Base-by-base conservation (phyloP, 2,329 filamentous ascomycete genomes). In the Trichophaea hybrida region DNA sequence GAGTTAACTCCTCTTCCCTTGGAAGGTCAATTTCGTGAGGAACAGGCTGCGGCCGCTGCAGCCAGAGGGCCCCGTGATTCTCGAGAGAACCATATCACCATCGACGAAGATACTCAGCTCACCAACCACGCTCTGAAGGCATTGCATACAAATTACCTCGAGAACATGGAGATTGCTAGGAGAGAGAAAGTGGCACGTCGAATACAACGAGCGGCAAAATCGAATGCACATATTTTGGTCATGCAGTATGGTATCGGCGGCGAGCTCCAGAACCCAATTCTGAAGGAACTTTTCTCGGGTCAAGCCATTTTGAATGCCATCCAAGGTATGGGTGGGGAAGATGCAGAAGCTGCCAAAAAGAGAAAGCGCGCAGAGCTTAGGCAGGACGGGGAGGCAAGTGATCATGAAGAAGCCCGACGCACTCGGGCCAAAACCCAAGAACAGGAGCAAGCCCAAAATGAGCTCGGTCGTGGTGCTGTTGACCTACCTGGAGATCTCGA, bases 171-270 rank as follows among this genome's bases (percentile, higher is more conserved):
- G 50, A 32, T 37, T 13, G 58, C 58, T 43, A 38, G 49, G 33
- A 60, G 58, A 44, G 55, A 33, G 24, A 55, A 49, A 1, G 35
- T 52, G 24, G 43, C 59, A 12, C 37, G 34, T 37, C 59, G 55
- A 38, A n/a, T 46, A 2, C 32, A 48, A 3, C 59, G 57, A 33
- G 59, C 55, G 4, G 63, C 63, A 3, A 66, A 66, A 43, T 24
- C 44, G 6, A 60, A 61, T 15, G 61, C 63, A 4, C 59, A 58
- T 7, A 58, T 32, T 40, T 43, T 66, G 15, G 38, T 66, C 12
- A 56, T 65, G 7, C 57, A 62, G 15, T 53, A 54, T 40, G 63
- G 64, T 7, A 54, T 65, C n/a, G 62, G 64, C 17, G 64, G 64
- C 15, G 35, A 56, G 37, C 59, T 65, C 5, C 63, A 24, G 15